Conservation (phyloP, 169 alveolate genomes). For the Theileria parva region DNA sequence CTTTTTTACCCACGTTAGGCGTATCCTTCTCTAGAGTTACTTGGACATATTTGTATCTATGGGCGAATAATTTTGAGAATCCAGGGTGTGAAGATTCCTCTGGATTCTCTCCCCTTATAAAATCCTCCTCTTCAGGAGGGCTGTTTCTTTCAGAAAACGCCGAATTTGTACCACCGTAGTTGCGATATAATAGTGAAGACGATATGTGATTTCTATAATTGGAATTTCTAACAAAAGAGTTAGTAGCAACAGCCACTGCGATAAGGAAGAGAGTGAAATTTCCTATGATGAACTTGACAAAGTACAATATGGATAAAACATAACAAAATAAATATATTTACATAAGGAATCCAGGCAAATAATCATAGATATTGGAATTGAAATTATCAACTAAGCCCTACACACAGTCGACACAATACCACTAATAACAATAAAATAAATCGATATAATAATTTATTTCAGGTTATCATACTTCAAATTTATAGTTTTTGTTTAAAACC, state of each 20-base stretch:
- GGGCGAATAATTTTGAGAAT: constrained; percentile 26
- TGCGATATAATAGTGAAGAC: constrained; percentile 3
- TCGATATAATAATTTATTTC: background rate
- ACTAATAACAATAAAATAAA: background rate
- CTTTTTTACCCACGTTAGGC: constrained; percentile 65
- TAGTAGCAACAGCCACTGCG: constrained; percentile 25
- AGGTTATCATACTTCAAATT: background rate
- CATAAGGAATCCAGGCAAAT: background rate
- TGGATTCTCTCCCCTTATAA: too few species aligned
- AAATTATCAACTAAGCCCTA: background rate
- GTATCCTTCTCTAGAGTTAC: constrained; percentile 66
- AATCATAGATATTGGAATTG: too few species aligned
- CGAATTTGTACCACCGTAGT: background rate
- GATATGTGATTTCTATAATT: background rate
- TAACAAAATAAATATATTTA: background rate
- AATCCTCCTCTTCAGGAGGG: too few species aligned
- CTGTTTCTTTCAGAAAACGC: background rate
- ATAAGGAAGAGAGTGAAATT: background rate
- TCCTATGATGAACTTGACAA: constrained; percentile 18
- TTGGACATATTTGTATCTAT: constrained; percentile 38
- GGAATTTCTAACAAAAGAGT: constrained; percentile 2
- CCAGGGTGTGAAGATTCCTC: background rate
- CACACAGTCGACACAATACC: background rate
- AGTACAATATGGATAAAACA: background rate
- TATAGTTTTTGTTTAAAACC: background rate